A percentile compares a stretch with the other conserved stretches of the same genome.
Evolutionary conservation across 2,329 filamentous ascomycete species (phyloP).

Genomic region (Chaetothyriales sp.): DNA sequence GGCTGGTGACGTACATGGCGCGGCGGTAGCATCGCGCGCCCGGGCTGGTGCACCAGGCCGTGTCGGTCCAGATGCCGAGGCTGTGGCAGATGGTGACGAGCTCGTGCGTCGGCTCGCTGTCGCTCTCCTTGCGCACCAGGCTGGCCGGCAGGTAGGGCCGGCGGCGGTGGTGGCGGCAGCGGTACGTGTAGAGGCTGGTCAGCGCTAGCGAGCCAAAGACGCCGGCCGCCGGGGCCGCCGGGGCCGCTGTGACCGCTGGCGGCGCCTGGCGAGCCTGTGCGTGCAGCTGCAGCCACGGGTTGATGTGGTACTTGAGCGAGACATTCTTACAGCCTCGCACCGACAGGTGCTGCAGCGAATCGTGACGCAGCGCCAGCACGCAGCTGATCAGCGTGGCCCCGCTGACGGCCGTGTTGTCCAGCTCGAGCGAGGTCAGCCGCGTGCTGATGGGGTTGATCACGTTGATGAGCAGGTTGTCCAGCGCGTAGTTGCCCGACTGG

Average conservation of each 20-base stretch:
- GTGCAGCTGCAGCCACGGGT: conserved; percentile 42
- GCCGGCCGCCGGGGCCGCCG: conserved; percentile 17
- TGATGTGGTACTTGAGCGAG: conserved; percentile 50
- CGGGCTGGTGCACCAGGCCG: conserved; percentile 47
- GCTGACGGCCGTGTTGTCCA: conserved; percentile 48
- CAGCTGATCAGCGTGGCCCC: conserved; percentile 43
- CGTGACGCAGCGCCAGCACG: conserved; percentile 40
- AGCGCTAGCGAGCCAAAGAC: conserved; percentile 33
- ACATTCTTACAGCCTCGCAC: conserved; percentile 52
- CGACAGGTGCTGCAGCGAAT: conserved; percentile 45
- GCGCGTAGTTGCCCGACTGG: conserved; percentile 43
- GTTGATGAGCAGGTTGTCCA: conserved; percentile 44
- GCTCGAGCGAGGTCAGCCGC: conserved; percentile 42
- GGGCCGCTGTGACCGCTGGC: conserved; percentile 16
- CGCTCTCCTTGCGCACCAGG: conserved; percentile 42
- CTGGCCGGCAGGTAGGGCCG: conserved; percentile 46
- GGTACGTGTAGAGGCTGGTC: conserved; percentile 48
- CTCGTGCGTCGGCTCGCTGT: conserved; percentile 48
- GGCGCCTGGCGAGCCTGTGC: conserved; percentile 21
- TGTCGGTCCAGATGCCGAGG: conserved; percentile 48
- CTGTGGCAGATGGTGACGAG: conserved; percentile 46
- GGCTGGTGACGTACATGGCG: conserved; percentile 43
- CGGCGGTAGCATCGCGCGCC: conserved; percentile 43
- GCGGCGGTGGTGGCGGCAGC: conserved; percentile 48
- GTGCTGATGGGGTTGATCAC: conserved; percentile 44